Evolutionary conservation across 2,329 filamentous ascomycete species (phyloP), one percentile per base, ranked within the genome.

Genomic region (Chaetomium globosum): DNA sequence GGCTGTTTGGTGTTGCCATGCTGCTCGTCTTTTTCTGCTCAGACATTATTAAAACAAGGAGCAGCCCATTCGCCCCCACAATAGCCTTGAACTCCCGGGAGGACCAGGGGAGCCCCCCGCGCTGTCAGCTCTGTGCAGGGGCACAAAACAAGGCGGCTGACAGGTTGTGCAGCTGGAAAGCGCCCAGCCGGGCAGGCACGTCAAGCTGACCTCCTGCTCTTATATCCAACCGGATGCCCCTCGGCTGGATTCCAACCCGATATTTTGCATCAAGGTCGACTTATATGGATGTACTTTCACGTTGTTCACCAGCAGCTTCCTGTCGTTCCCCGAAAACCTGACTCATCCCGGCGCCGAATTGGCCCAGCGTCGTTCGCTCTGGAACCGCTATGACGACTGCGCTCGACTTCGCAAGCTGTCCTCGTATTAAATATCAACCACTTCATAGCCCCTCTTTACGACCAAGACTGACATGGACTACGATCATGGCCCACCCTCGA

Each of bases 401-500:
- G 46, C n/a, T 46, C 23, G 51, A 39, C 43, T 19, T 63, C 31
- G 30, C 36, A 31, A 54, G 39, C 59, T 51, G 52, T 55, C 48
- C 39, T 48, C 52, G 48, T 59, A 36, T n/a, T 52, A 56, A 49
- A 48, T 61, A 36, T n/a, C 56, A 56, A 49, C 59, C 52, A 51
- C 61, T 46, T 53, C 59, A 23, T 54, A 36, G 30, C 36, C 64
- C 60, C 57, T 59, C 53, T 57, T 65, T 55, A 30, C 30, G 52
- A 65, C 62, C 16, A 46, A 51, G 59, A 63, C 46, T 56, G 26
- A 77, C 71, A 85, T 85, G 83, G 83, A 85, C 74, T 77, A 80
- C 74, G 75, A 76, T 64, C 43, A 30, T 33, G 72, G 72, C 73
- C 74, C 78, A 56, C 71, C 75, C 52, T 72, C 70, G 59, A 74